These are phyloP conservation scores for Magnusiomyces ingens DNA, from an alignment of 1,139 yeast species.

Conservation along the genomic window DNA sequence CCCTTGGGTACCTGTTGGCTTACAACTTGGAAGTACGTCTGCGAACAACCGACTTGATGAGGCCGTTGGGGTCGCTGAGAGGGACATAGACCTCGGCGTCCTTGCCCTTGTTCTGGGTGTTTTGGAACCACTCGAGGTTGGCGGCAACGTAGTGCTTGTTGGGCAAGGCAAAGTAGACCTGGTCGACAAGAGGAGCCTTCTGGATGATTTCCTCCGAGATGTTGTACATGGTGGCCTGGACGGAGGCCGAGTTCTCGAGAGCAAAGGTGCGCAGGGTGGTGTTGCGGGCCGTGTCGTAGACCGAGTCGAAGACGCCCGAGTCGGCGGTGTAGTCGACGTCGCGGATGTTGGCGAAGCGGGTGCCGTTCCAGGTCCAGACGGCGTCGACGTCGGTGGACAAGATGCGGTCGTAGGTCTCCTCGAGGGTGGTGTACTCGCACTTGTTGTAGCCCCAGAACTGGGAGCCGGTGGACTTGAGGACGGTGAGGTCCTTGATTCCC, in stretches of 20 bases:
- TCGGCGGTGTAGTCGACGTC: constrained; percentile 49
- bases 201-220: constrained; percentile 70
- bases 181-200: constrained; percentile 47
- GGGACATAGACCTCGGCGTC: constrained; percentile 85
- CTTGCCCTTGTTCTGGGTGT: constrained; percentile 49
- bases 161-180: constrained; percentile 71
- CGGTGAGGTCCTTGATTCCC: constrained; percentile 75
- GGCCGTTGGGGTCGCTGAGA: constrained; percentile 86
- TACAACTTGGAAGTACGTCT: constrained; percentile 35
- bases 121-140: constrained; percentile 75
- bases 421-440: constrained; percentile 82
- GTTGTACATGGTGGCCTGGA: constrained; percentile 93
- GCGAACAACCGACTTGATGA: constrained; percentile 78
- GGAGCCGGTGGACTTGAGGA: constrained; percentile 88
- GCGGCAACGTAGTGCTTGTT: constrained; percentile 83
- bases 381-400: constrained; percentile 83
- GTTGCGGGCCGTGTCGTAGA: constrained; percentile 55
- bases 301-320: constrained; percentile 56
- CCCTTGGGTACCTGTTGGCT: too few species aligned
- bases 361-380: constrained; percentile 58
- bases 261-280: constrained; percentile 76
- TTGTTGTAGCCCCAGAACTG: constrained; percentile 82
- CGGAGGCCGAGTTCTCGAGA: constrained; percentile 78
- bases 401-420: constrained; percentile 77
- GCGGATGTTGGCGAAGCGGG: constrained; percentile 45